Percentiles rank a stretch among this genome's conserved stretches.
Evolutionary conservation across 2,329 filamentous ascomycete genomes (phyloP).

Genomic region (Aspergillus nomiae): DNA sequence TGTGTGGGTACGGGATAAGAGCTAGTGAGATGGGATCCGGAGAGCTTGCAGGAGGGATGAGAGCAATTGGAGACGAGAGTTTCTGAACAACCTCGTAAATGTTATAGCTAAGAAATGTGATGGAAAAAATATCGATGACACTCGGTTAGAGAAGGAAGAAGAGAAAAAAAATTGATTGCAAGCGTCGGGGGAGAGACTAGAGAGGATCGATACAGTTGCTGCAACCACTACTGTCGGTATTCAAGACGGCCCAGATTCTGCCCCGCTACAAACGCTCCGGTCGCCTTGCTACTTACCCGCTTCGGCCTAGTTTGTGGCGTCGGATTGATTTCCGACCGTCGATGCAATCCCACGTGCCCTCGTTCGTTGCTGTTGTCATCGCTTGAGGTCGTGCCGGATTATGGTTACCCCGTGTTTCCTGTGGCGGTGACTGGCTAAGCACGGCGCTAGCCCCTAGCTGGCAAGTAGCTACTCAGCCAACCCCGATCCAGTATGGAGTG

Average conservation of each 20-base stretch:
- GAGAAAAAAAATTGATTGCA: neutral
- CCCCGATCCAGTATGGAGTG: conserved; percentile 14
- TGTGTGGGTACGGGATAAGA: conserved; percentile 3
- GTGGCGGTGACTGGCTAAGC: conserved; percentile 12
- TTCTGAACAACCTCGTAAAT: neutral
- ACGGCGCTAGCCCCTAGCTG: neutral
- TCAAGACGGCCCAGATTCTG: neutral
- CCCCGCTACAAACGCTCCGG: neutral
- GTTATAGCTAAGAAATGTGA: neutral
- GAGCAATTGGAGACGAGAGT: neutral
- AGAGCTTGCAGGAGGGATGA: neutral
- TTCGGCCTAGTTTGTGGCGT: conserved; percentile 6
- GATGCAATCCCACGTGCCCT: conserved; percentile 12
- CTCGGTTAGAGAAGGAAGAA: neutral
- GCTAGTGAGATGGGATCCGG: neutral
- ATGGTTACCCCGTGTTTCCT: conserved; percentile 2
- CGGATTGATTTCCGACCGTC: conserved; percentile 7
- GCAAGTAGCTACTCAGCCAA: conserved; percentile 8
- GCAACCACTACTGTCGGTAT: neutral
- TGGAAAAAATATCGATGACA: neutral
- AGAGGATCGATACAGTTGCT: conserved; percentile 5
- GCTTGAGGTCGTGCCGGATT: conserved; percentile 1
- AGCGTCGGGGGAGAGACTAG: neutral
- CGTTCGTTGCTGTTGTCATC: conserved; percentile 2
- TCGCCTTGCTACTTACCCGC: neutral